Base-by-base conservation (phyloP, 1,284 basidiomycete genomes). In the Caloboletus firmus region DNA sequence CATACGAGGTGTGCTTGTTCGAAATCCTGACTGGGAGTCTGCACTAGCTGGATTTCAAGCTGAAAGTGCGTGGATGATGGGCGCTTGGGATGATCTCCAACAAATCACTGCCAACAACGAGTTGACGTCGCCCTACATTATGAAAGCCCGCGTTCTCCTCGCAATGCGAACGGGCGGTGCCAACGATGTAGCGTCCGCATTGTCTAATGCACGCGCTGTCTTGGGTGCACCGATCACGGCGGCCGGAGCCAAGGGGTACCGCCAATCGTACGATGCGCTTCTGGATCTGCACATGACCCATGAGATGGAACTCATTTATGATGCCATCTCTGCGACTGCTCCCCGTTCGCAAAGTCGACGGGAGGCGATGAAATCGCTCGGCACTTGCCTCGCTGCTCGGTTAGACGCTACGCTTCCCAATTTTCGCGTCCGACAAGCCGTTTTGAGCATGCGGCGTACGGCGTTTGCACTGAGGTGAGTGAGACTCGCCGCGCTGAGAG, bases 31-130 rank as follows among this genome's bases (percentile, higher is more conserved):
- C 46, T 99, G 96, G 96, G 82, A 90, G 52, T 67, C 79, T 1
- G 78, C 83, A 5, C 76, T 99, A 2, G 84, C 89, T 9, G 87
- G 89, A 0, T 98, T 93, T 69, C 89, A 93, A 60, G 87, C 93
- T 13, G 96, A 99, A 74, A 93, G 95, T 53, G 92, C 93, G 1
- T 96, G 95, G 85, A 96, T 96, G 78, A 87, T 94, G 20, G 91
- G 94, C 9, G 93, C 96, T 60, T 98, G 96, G 95, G 79, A 84
- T 10, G 89, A 89, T 45, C 88, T 98, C 22, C 76, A 84, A 54
- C 69, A 72, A 6, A 76, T 90, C 34, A 80, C 88, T 34, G 72
- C 79, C n/a, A 72, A 74, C 28, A 74, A 78, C 24, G 73, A 79
- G 47, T 66, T 72, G 34, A 76, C 79, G 35, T 78, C 79, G 1